Conservation (phyloP, 2,329 filamentous ascomycete species). For the Xylariales sp. region DNA sequence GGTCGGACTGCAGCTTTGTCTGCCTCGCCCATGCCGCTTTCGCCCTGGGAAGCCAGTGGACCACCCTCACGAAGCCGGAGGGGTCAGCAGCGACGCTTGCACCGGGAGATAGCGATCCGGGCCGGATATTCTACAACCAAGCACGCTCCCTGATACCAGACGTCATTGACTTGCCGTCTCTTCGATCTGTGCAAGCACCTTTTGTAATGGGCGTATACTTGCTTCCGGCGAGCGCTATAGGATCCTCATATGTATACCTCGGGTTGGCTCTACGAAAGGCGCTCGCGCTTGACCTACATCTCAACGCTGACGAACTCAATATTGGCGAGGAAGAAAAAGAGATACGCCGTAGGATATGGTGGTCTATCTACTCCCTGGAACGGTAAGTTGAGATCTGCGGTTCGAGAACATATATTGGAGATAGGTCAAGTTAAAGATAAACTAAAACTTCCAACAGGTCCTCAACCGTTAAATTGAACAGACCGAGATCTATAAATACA, state of each 20-base stretch:
- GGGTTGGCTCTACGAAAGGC: conserved; percentile 23
- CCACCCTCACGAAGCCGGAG: conserved; percentile 21
- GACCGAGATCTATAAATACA: conserved; percentile 16
- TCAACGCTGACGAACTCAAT: conserved; percentile 16
- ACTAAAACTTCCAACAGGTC: conserved; percentile 10
- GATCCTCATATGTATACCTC: conserved; percentile 27
- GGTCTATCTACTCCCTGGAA: conserved; percentile 25
- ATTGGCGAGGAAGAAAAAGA: conserved; percentile 18
- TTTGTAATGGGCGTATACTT: conserved; percentile 30
- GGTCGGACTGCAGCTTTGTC: conserved; percentile 19
- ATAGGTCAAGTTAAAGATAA: too few species aligned
- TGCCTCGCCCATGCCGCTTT: conserved; percentile 20
- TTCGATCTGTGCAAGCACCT: conserved; percentile 26
- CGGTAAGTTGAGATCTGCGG: conserved; percentile 14
- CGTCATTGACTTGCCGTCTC: conserved; percentile 25
- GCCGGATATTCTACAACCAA: conserved; percentile 24
- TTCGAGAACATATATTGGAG: too few species aligned
- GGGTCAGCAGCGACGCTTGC: background rate
- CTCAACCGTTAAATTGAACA: conserved; percentile 18
- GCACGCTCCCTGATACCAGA: conserved; percentile 25
- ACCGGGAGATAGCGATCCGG: conserved; percentile 19
- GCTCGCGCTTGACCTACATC: conserved; percentile 21
- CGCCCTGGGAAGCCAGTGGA: conserved; percentile 30
- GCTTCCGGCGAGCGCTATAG: conserved; percentile 27
- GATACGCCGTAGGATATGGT: conserved; percentile 19